Evolutionary conservation across 1,139 yeast genomes (phyloP).

Genomic region (Diutina siamensis): DNA sequence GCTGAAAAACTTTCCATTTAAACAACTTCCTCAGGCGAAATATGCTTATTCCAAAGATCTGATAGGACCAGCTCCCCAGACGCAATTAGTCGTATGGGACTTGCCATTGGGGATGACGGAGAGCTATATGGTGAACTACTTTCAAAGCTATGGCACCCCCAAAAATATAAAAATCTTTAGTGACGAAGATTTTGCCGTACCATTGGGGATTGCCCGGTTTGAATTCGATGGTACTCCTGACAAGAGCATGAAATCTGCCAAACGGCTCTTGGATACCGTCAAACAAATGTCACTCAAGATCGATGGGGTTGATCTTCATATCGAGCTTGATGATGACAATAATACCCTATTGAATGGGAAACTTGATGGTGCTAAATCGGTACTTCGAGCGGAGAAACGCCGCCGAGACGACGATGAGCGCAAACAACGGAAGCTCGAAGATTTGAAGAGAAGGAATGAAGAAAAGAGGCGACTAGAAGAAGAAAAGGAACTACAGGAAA

Average conservation of each 20-base stretch:
- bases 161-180: conserved; percentile 45
- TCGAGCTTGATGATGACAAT: conserved; percentile 28
- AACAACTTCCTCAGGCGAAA: conserved; percentile 40
- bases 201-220: conserved; percentile 63
- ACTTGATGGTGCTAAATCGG: conserved; percentile 22
- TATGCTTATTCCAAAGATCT: conserved; percentile 58
- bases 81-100: conserved; percentile 62
- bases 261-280: conserved; percentile 20
- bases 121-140: conserved; percentile 36
- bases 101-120: conserved; percentile 38
- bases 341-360: conserved; percentile 20
- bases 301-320: conserved; percentile 28
- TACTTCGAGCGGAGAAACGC: conserved; percentile 16
- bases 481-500: conserved; percentile 7
- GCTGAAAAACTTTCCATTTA: conserved; percentile 33
- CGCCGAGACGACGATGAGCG: conserved; percentile 12
- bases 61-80: conserved; percentile 64
- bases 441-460: conserved; percentile 3
- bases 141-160: conserved; percentile 50
- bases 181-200: conserved; percentile 72
- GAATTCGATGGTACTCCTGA: conserved; percentile 50
- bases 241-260: conserved; percentile 37
- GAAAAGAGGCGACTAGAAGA: background rate
- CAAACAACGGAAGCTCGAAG: conserved; percentile 6
- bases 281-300: conserved; percentile 21